Conservation (phyloP, 306 rosid genomes). For the Fagus sylvatica region DNA sequence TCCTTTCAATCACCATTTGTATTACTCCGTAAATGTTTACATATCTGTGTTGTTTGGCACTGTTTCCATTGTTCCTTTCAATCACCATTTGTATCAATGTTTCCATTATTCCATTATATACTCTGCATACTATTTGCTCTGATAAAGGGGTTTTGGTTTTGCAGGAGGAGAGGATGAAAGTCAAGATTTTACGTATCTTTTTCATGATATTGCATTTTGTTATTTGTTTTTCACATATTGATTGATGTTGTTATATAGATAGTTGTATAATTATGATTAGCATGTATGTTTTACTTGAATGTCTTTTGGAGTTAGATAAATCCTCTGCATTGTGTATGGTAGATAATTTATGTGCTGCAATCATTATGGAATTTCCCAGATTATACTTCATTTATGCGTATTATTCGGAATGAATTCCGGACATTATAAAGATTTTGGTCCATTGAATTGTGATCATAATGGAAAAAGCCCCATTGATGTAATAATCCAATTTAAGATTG, state of each 20-base stretch:
- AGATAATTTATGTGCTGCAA: not conserved
- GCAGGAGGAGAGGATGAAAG: slow-evolving; percentile 46
- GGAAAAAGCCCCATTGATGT: not conserved
- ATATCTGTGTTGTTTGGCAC: too few relatives aligned
- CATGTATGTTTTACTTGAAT: not conserved
- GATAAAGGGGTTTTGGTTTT: slow-evolving; percentile 11
- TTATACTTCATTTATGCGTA: not conserved
- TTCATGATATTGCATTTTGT: not conserved
- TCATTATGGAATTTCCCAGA: not conserved
- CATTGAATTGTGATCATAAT: not conserved
- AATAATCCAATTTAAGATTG: not conserved
- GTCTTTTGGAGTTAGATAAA: not conserved
- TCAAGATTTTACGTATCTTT: slow-evolving; percentile 65
- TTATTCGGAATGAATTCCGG: not conserved
- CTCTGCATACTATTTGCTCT: not conserved
- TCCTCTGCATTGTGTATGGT: not conserved
- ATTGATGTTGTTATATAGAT: not conserved
- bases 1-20: too few relatives aligned
- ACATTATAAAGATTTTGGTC: not conserved
- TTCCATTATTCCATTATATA: not conserved
- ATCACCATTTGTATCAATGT: too few relatives aligned
- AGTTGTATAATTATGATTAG: too few relatives aligned
- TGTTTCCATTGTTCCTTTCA: too few relatives aligned
- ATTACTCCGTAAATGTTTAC: too few relatives aligned
- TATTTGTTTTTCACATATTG: not conserved